Evolutionary conservation across 2,329 filamentous ascomycete species (phyloP).

Genomic region (Calonectria pteridis): DNA sequence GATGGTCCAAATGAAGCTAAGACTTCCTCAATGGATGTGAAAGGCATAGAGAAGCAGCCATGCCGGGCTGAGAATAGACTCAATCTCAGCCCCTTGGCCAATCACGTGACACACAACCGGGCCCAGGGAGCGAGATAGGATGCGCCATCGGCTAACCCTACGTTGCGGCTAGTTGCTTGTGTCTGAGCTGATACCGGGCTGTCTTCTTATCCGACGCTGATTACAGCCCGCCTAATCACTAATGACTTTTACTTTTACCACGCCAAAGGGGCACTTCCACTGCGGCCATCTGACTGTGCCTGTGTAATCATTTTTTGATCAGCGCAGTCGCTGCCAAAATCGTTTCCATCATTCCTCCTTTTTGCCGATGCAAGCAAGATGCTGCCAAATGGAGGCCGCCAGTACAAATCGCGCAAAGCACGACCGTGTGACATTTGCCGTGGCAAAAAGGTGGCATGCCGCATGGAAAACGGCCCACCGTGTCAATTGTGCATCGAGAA

Average conservation of each 20-base stretch:
- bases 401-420: constrained; percentile 20
- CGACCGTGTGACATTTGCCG: constrained; percentile 11
- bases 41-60: not conserved
- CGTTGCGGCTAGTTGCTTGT: not conserved
- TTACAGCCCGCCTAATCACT: not conserved
- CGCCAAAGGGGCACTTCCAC: not conserved
- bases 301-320: not conserved
- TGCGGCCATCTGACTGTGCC: not conserved
- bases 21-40: not conserved
- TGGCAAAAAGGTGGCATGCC: constrained; percentile 13
- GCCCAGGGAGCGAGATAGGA: not conserved
- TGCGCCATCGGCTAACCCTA: not conserved
- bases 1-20: not conserved
- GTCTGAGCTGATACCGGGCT: not conserved
- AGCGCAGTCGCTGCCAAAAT: not conserved
- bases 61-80: not conserved
- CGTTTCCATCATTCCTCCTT: too few species aligned
- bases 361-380: not conserved
- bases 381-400: constrained; percentile 8
- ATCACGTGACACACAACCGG: not conserved
- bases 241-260: not conserved
- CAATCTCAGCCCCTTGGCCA: not conserved
- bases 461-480: constrained; percentile 11
- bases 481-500: constrained; percentile 9
- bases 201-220: not conserved